phyloP scores from a whole-genome alignment of 441 rosid genomes.

The Gossypium aridum region DNA sequence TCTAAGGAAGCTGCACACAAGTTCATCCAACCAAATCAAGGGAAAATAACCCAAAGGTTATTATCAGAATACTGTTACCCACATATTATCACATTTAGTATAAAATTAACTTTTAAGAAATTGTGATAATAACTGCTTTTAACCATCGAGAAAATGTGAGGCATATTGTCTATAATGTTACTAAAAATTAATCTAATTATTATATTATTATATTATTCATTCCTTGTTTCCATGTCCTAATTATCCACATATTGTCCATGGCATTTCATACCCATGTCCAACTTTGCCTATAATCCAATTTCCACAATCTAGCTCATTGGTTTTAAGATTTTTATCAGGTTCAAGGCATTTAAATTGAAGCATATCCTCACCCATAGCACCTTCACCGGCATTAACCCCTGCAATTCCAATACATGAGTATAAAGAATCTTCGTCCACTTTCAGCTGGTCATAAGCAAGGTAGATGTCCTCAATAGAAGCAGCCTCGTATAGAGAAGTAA shows the following conservation, averaged over 20 bases:
- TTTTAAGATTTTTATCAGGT: neutral
- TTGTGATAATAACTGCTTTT: neutral
- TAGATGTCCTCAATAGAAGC: conserved; percentile 87
- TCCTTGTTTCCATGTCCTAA: neutral
- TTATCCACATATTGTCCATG: neutral
- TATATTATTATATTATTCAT: neutral
- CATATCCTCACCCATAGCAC: conserved; percentile 39
- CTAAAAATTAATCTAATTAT: neutral
- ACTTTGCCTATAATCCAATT: neutral
- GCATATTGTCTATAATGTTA: neutral
- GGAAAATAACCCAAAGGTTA: neutral
- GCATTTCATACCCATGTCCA: neutral
- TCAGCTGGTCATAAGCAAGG: conserved; percentile 82
- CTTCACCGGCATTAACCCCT: conserved; percentile 80
- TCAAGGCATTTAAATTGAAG: neutral
- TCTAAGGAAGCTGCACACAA: conserved; percentile 45
- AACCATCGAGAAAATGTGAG: neutral
- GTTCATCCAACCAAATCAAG: neutral
- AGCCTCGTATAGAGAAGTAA: conserved; percentile 74
- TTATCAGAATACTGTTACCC: too few relatives aligned
- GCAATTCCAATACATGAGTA: conserved; percentile 95
- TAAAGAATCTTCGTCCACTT: conserved; percentile 71
- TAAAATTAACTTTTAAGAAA: neutral
- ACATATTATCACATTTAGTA: neutral
- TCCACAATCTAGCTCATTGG: neutral